These are phyloP conservation scores for Chernovozyma sophiae-reginae DNA, from an alignment of 1,139 yeast species.

Conservation along the genomic window DNA sequence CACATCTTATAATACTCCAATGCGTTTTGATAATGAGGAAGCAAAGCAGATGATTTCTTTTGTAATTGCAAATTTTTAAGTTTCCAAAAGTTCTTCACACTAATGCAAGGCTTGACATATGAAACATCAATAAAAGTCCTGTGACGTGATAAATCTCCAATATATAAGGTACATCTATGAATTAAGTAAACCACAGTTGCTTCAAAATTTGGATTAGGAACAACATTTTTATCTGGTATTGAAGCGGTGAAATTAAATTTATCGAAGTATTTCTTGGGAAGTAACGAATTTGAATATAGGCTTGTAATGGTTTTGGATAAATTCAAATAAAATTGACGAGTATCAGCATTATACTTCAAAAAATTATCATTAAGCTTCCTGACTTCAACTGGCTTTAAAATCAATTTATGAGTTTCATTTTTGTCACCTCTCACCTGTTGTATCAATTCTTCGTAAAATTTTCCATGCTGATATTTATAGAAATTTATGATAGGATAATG, in stretches of 20 bases:
- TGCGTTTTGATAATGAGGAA: conserved; percentile 28
- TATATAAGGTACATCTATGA: conserved; percentile 51
- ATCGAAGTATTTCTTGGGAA: conserved; percentile 24
- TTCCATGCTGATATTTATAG: conserved; percentile 41
- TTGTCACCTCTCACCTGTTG: conserved; percentile 12
- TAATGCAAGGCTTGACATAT: conserved; percentile 33
- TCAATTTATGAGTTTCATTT: conserved; percentile 15
- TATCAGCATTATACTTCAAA: conserved; percentile 43
- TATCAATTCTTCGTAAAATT: conserved; percentile 17
- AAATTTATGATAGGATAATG: conserved; percentile 62
- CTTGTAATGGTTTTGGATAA: conserved; percentile 35
- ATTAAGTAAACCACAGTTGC: conserved; percentile 46
- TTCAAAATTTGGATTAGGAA: conserved; percentile 20
- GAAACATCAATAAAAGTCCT: conserved; percentile 42
- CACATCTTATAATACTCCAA: conserved; percentile 49
- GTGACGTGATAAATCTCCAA: conserved; percentile 62
- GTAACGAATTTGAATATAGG: conserved; percentile 30
- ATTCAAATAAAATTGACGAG: conserved; percentile 43
- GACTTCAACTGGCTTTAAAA: conserved; percentile 41
- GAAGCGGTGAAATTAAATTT: conserved; percentile 19
- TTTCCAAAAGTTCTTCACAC: conserved; percentile 32
- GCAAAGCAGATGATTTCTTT: conserved; percentile 20
- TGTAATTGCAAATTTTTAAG: conserved; percentile 32
- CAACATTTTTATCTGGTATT: conserved; percentile 11
- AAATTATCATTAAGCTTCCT: conserved; percentile 53